phyloP scores from a whole-genome alignment of 2,329 filamentous ascomycete species.

The Macroventuria anomochaeta region DNA sequence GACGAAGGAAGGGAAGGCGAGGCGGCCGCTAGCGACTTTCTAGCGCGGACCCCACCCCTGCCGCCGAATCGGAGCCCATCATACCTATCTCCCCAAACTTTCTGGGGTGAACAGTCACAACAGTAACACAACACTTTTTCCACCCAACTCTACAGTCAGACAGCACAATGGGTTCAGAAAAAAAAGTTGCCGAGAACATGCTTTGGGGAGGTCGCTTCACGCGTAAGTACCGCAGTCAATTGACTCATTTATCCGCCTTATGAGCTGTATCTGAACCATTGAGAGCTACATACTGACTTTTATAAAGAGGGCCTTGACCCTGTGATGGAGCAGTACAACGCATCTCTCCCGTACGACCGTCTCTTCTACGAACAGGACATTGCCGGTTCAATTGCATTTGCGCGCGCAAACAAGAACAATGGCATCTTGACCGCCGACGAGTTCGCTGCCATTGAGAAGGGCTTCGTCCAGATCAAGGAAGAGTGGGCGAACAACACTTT shows the following conservation, averaged over 20 bases:
- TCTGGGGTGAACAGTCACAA: conserved; percentile 20
- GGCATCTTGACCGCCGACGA: conserved; percentile 76
- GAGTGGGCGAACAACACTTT: conserved; percentile 58
- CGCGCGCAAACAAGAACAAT: conserved; percentile 76
- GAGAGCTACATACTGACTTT: conserved; percentile 20
- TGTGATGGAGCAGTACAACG: conserved; percentile 86
- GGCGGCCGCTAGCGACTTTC: conserved; percentile 5
- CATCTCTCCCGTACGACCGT: conserved; percentile 79
- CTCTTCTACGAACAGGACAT: conserved; percentile 82
- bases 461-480: conserved; percentile 65
- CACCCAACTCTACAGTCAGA: background rate
- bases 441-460: conserved; percentile 75
- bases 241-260: background rate
- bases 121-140: conserved; percentile 12
- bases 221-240: conserved; percentile 23
- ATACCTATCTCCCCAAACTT: conserved; percentile 16
- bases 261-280: background rate
- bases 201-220: conserved; percentile 50
- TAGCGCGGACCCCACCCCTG: conserved; percentile 11
- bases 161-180: conserved; percentile 39
- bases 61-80: conserved; percentile 15
- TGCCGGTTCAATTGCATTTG: conserved; percentile 79
- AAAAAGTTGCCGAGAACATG: conserved; percentile 49
- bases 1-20: conserved; percentile 10
- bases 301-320: conserved; percentile 76